Conservation (phyloP, 1,139 yeast species). For the Geotrichum macrosporum region DNA sequence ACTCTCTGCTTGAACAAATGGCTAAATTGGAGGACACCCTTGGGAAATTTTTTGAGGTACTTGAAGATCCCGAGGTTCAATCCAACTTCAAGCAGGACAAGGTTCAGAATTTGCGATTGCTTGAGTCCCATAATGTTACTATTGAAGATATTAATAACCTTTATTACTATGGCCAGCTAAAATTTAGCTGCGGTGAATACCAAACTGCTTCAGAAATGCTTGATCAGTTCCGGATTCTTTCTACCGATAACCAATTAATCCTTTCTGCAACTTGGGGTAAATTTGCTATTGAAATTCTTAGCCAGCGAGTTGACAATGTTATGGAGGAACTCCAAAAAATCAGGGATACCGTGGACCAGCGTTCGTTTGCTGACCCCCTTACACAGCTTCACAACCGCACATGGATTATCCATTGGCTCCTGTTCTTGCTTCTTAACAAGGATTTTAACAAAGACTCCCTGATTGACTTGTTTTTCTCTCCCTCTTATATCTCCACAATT, state of each 20-base stretch:
- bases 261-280: constrained; percentile 63
- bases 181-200: constrained; percentile 58
- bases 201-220: constrained; percentile 53
- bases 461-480: constrained; percentile 52
- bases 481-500: constrained; percentile 57
- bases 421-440: constrained; percentile 54
- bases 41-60: constrained; percentile 44
- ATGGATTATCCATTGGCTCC: constrained; percentile 63
- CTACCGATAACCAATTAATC: constrained; percentile 48
- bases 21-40: constrained; percentile 44
- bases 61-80: constrained; percentile 47
- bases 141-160: constrained; percentile 49
- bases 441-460: constrained; percentile 48
- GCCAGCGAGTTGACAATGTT: constrained; percentile 50
- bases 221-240: constrained; percentile 52
- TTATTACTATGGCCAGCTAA: constrained; percentile 55
- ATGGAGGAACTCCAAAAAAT: constrained; percentile 49
- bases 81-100: constrained; percentile 51
- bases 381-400: constrained; percentile 57
- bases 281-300: constrained; percentile 53
- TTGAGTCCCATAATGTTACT: constrained; percentile 44
- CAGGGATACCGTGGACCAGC: constrained; percentile 53
- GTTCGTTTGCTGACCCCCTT: constrained; percentile 50
- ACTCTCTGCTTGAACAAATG: constrained; percentile 41
- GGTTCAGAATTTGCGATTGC: constrained; percentile 46